These are phyloP conservation scores for Prototheca cutis DNA, from an alignment of 163 green algal genomes.

Conservation along the genomic window DNA sequence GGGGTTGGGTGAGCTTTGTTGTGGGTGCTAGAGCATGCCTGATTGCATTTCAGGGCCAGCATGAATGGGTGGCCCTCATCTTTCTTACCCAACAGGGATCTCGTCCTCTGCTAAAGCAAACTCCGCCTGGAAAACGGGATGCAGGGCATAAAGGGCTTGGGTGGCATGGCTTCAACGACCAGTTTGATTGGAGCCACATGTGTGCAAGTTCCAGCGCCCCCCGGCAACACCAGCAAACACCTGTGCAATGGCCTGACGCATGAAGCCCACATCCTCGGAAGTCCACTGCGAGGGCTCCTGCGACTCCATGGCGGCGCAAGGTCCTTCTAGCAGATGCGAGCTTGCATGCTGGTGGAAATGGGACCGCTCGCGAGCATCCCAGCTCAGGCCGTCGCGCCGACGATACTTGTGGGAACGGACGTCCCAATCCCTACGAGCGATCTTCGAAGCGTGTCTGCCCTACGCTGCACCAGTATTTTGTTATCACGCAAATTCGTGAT, in stretches of 20 bases:
- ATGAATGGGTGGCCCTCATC: background rate
- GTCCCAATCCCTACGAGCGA: too few species aligned
- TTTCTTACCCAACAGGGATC: conserved; percentile 42
- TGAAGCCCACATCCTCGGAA: background rate
- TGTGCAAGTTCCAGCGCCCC: background rate
- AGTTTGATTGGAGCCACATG: background rate
- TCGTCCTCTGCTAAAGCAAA: conserved; percentile 32
- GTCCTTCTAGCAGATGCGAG: background rate
- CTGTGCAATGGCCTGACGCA: background rate
- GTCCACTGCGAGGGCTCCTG: too few species aligned
- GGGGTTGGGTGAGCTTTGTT: too few species aligned
- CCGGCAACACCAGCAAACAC: background rate
- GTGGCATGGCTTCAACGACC: background rate
- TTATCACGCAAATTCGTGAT: too few species aligned
- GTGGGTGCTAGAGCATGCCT: too few species aligned
- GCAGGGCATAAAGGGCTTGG: background rate
- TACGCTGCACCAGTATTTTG: too few species aligned
- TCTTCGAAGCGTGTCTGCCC: too few species aligned
- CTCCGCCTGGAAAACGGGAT: conserved; percentile 31
- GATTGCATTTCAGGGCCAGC: background rate
- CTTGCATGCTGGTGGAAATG: background rate
- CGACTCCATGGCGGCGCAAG: too few species aligned
- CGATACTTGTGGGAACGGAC: background rate
- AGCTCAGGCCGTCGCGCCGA: background rate
- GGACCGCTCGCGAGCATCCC: background rate